phyloP scores from a whole-genome alignment of 805 yeast genomes.

The Wickerhamiella sergipiensis region DNA sequence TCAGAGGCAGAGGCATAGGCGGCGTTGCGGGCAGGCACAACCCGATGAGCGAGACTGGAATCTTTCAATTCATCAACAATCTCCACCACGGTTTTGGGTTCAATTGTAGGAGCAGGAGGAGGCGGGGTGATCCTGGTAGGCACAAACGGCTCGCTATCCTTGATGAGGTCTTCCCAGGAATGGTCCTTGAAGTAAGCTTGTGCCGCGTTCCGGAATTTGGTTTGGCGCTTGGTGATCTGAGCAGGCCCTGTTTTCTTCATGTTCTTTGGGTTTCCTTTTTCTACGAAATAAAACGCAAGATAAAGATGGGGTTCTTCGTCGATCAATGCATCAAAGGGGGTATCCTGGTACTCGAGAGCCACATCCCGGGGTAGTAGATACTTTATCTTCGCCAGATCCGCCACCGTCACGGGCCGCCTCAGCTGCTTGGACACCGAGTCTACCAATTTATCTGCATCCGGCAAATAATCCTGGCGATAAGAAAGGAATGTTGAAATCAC shows the following conservation, averaged over 20 bases:
- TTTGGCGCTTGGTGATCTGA: slow-evolving; percentile 9
- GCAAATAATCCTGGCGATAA: slow-evolving; percentile 4
- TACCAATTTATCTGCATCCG: slow-evolving; percentile 12
- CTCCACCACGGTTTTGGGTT: not conserved
- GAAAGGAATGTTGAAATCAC: slow-evolving; percentile 13
- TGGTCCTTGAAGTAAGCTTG: not conserved
- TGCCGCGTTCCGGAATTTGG: slow-evolving; percentile 9
- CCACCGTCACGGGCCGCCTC: slow-evolving; percentile 24
- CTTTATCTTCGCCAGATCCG: slow-evolving; percentile 53
- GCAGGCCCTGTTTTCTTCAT: slow-evolving; percentile 1
- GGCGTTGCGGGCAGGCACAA: slow-evolving; percentile 25
- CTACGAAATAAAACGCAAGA: slow-evolving; percentile 63
- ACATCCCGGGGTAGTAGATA: slow-evolving; percentile 56
- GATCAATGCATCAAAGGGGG: slow-evolving; percentile 29
- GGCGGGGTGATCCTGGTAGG: not conserved
- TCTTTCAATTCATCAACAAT: slow-evolving; percentile 15
- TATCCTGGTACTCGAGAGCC: slow-evolving; percentile 64
- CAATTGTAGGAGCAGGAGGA: not conserved
- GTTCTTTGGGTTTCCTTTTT: slow-evolving; percentile 34
- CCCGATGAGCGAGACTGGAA: slow-evolving; percentile 51
- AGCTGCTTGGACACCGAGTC: slow-evolving; percentile 36
- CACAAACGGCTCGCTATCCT: not conserved
- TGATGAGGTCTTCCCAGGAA: not conserved
- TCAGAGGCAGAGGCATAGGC: slow-evolving; percentile 15
- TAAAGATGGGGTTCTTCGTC: slow-evolving; percentile 33